Base-by-base conservation (phyloP, 257 asterid species). In the Solanum lignicaule region DNA sequence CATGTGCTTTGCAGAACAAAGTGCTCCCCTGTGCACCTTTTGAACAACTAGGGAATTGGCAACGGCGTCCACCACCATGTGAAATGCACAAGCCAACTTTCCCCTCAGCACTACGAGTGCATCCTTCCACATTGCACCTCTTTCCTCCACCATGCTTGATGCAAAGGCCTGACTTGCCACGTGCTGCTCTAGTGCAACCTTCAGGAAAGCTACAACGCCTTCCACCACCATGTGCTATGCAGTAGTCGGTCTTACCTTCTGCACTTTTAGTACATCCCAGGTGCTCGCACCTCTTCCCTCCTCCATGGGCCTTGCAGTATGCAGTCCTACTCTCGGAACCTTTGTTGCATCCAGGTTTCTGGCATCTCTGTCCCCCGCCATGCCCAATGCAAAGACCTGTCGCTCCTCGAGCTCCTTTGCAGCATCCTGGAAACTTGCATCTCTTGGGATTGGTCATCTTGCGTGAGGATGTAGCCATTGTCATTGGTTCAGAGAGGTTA, bases 1-100 rank as follows among this genome's bases (percentile, higher is more conserved):
- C 99, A 32, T 96, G 99, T 9, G 98, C 99, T 91, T 96, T 96
- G 90, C 99, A 96, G 89, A 91, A 94, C 75, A 89, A 25, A 6
- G 99, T 96, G 82, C 98, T 94, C 39, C 99, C 99, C 78, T 96
- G 99, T 5, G 99, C 98, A 0, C 99, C 99, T 87, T 95, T 95
- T 0, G 82, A 21, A 68, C 99, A 96, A 43, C 89, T 92, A 3
- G 79, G 84, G 78, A 86, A 89, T 36, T 93, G 95, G 87, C 99
- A 96, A 9, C 99, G 98, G 62, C 98, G 90, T 43, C 99, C 99
- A 4, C 99, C 99, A 29, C 99, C 99, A 21, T 95, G 99, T 62
- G 99, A 96, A 66, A 96, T 96, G 92, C 99, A 96, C 86, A 94
- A 91, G 31, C 99, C 99, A 82, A 94, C 75, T 90, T 94, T 94